Evolutionary conservation across 495 filamentous ascomycete genomes (phyloP).

Genomic region (Penicillium parvum): DNA sequence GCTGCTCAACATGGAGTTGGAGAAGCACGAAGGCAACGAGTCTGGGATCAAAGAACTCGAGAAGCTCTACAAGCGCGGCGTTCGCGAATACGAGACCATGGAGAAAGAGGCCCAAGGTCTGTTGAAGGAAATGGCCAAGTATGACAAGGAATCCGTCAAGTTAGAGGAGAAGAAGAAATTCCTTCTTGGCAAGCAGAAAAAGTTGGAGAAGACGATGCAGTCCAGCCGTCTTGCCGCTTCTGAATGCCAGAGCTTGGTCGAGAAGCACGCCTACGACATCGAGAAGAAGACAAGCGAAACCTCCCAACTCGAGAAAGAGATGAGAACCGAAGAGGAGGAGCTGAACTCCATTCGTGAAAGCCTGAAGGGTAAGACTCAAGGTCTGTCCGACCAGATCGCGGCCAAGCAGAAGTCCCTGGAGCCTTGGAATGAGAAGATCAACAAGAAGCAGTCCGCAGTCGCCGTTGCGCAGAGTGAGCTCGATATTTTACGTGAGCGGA

Average conservation of each 20-base stretch:
- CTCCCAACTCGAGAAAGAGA: slow-evolving; percentile 62
- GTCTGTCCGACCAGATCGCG: slow-evolving; percentile 86
- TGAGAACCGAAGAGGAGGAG: slow-evolving; percentile 76
- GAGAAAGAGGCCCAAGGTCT: slow-evolving; percentile 78
- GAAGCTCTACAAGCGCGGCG: slow-evolving; percentile 74
- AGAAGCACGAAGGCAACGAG: slow-evolving; percentile 88
- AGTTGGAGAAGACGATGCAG: slow-evolving; percentile 83
- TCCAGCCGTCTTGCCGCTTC: slow-evolving; percentile 62
- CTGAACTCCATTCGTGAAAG: slow-evolving; percentile 72
- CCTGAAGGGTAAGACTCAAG: slow-evolving; percentile 92
- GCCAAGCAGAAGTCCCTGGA: slow-evolving; percentile 90
- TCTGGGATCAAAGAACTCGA: slow-evolving; percentile 85
- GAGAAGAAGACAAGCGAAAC: slow-evolving; percentile 70
- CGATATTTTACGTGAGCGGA: slow-evolving; percentile 81
- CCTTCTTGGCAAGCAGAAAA: slow-evolving; percentile 81
- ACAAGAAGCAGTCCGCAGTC: slow-evolving; percentile 87
- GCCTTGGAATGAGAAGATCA: slow-evolving; percentile 96
- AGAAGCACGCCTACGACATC: slow-evolving; percentile 73
- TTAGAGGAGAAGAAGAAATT: slow-evolving; percentile 98
- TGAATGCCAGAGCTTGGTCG: slow-evolving; percentile 71
- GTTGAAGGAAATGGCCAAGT: slow-evolving; percentile 82
- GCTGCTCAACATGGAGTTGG: slow-evolving; percentile 79
- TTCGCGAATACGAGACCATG: slow-evolving; percentile 74
- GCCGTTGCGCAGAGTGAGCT: slow-evolving; percentile 93
- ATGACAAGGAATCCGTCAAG: slow-evolving; percentile 94